These are phyloP conservation scores for Phyllosticta citriasiana DNA, from an alignment of 2,329 filamentous ascomycete genomes.

Conservation along the genomic window DNA sequence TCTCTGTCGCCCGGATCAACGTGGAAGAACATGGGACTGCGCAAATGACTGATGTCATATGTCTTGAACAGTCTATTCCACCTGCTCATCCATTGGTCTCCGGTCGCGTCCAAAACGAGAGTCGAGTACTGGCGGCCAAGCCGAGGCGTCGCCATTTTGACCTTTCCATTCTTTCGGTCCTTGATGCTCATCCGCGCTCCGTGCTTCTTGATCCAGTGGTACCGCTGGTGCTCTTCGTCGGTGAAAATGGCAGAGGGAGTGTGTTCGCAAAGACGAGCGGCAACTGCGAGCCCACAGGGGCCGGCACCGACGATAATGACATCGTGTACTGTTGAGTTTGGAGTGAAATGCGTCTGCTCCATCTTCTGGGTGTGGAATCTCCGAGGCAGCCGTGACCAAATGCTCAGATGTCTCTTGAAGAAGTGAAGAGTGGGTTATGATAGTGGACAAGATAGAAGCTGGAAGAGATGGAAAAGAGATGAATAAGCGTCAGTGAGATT, in stretches of 20 bases:
- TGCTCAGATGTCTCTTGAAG: neutral
- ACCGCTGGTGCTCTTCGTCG: conserved; percentile 72
- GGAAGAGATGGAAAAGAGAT: neutral
- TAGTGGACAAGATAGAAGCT: neutral
- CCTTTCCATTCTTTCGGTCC: conserved; percentile 35
- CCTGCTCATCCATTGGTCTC: conserved; percentile 54
- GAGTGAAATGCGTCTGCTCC: neutral
- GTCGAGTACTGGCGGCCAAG: conserved; percentile 31
- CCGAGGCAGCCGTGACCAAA: neutral
- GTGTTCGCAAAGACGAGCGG: conserved; percentile 59
- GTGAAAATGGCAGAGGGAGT: conserved; percentile 73
- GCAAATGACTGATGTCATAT: conserved; percentile 60
- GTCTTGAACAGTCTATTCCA: conserved; percentile 62
- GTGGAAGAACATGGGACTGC: conserved; percentile 78
- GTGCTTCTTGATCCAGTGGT: conserved; percentile 64
- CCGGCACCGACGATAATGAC: conserved; percentile 66
- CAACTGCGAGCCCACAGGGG: conserved; percentile 63
- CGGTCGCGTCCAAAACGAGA: conserved; percentile 57
- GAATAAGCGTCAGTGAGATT: neutral
- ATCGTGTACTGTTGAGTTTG: conserved; percentile 39
- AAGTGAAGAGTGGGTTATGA: neutral
- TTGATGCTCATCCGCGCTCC: conserved; percentile 50
- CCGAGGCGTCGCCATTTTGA: conserved; percentile 16
- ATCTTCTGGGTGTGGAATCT: neutral
- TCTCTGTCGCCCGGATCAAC: conserved; percentile 67